phyloP scores from a whole-genome alignment of 140 eudicot genomes.

The Cichorium intybus region DNA sequence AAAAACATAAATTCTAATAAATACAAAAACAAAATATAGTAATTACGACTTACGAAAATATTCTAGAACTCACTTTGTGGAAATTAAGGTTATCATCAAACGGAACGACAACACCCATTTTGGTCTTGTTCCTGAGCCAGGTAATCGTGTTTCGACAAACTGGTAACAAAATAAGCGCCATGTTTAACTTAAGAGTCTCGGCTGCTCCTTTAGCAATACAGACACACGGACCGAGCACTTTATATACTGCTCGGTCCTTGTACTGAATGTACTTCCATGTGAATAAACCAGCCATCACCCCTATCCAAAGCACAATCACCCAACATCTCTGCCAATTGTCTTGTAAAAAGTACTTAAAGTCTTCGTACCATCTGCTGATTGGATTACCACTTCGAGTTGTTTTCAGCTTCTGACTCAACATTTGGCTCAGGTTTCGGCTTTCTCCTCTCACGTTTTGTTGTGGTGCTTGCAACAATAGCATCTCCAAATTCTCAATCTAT shows the following conservation, averaged over 20 bases:
- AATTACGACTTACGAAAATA: not conserved
- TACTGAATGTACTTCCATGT: constrained; percentile 69
- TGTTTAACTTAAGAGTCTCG: constrained; percentile 79
- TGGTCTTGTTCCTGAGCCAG: constrained; percentile 79
- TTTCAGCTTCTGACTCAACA: constrained; percentile 82
- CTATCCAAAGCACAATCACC: constrained; percentile 77
- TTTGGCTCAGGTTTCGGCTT: constrained; percentile 63
- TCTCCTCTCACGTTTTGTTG: constrained; percentile 59
- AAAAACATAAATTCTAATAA: constrained; percentile 8
- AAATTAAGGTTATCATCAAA: constrained; percentile 89
- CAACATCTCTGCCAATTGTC: constrained; percentile 87
- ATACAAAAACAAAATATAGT: not conserved
- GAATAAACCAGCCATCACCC: constrained; percentile 58
- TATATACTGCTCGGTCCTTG: constrained; percentile 43
- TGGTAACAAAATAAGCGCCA: constrained; percentile 83
- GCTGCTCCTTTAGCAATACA: constrained; percentile 90
- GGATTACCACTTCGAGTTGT: constrained; percentile 41
- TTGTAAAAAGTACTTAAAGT: constrained; percentile 51
- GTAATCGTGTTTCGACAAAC: constrained; percentile 90
- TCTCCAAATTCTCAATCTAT: constrained; percentile 77
- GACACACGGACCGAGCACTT: constrained; percentile 68
- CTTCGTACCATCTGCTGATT: constrained; percentile 44
- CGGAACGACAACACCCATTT: constrained; percentile 57
- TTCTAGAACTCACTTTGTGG: constrained; percentile 56
- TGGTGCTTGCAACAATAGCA: constrained; percentile 77